Percentiles rank a stretch among this genome's conserved stretches.
Evolutionary conservation across 2,329 filamentous ascomycete species (phyloP).

Genomic region (Phaeosphaeriaceae sp.): DNA sequence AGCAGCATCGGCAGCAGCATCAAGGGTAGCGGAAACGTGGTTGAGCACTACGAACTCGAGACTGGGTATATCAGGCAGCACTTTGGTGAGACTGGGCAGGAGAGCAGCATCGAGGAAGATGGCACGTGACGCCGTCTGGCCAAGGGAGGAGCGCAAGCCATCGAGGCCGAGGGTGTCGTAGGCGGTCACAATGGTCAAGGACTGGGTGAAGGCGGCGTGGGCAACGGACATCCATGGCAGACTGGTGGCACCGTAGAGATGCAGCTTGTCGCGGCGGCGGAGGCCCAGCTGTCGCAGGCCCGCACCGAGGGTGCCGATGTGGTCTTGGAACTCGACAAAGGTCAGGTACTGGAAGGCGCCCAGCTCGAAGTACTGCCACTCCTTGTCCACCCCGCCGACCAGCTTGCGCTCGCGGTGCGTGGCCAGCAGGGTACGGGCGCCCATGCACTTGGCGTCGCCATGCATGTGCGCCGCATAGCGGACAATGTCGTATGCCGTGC

Average conservation of each 20-base stretch:
- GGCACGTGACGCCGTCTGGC: conserved; percentile 78
- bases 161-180: conserved; percentile 90
- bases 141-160: conserved; percentile 83
- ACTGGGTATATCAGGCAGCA: conserved; percentile 61
- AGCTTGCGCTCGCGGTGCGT: no score
- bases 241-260: conserved; percentile 83
- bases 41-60: conserved; percentile 56
- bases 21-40: conserved; percentile 62
- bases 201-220: conserved; percentile 79
- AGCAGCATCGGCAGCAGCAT: conserved; percentile 58
- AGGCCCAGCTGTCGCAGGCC: conserved; percentile 79
- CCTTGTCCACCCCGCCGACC: conserved; percentile 89
- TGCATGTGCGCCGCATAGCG: no score
- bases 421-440: no score
- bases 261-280: conserved; percentile 70
- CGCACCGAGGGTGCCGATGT: conserved; percentile 71
- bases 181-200: conserved; percentile 88
- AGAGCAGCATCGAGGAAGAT: conserved; percentile 90
- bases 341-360: conserved; percentile 76
- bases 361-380: conserved; percentile 90
- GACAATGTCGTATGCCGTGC: no score
- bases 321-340: conserved; percentile 78
- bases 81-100: conserved; percentile 59
- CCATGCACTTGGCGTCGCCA: no score
- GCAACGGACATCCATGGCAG: conserved; percentile 84